Conservation (phyloP, 306 rosid species). For the Hippophae tibetana region DNA sequence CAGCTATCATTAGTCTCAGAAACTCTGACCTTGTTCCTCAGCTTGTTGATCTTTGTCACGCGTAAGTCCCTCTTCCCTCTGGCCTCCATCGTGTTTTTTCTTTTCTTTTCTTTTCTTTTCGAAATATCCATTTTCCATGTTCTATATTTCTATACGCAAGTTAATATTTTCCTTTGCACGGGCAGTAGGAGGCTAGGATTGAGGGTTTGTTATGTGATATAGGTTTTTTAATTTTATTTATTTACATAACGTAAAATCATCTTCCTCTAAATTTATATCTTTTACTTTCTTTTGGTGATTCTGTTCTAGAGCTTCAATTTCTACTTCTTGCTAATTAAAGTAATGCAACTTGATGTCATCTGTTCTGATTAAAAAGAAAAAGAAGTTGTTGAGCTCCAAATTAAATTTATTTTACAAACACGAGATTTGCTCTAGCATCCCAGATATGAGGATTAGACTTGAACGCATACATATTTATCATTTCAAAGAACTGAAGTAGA, state of each 20-base stretch:
- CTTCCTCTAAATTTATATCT: slow-evolving; percentile 1
- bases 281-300: neutral
- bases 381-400: neutral
- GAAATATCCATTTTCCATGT: no score
- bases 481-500: neutral
- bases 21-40: slow-evolving; percentile 94
- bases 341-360: slow-evolving; percentile 6
- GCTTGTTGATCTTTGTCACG: slow-evolving; percentile 87
- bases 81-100: slow-evolving; percentile 1
- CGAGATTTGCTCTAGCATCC: no score
- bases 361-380: neutral
- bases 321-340: slow-evolving; percentile 10
- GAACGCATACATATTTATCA: neutral
- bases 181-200: no score
- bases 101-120: neutral
- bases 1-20: slow-evolving; percentile 65
- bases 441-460: neutral
- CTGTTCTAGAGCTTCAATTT: neutral
- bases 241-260: neutral
- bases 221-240: no score
- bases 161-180: no score
- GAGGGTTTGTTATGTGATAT: no score
- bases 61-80: slow-evolving; percentile 39
- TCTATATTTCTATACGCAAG: no score
- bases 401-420: no score